Evolutionary conservation across 805 yeast species (phyloP), one percentile per base, ranked within the genome.

Genomic region (Priceomyces castillae): DNA sequence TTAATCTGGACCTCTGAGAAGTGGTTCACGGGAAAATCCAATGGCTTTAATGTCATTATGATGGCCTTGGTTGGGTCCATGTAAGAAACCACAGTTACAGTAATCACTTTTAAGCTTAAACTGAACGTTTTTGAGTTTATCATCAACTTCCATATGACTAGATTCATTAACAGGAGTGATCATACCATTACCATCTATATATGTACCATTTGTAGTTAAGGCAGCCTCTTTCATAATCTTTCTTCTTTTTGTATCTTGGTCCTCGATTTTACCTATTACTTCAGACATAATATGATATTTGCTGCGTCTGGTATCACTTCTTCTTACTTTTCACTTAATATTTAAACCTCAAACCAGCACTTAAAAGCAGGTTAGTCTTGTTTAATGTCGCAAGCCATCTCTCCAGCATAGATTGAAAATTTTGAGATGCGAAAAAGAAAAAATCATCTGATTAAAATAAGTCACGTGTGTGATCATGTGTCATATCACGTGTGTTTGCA

Each of bases 21-120:
- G 47, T 4, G 63, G 61, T 14, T 22, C 33, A 12, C 43, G 45
- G 11, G 56, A 39, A 7, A 59, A 44, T 3, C 65, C 65, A 19
- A 52, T 53, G n/a, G 65, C 64, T 7, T 30, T 45, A 2, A 58
- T 43, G 44, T 59, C 65, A n/a, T 42, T 34, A 42, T 59, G 59
- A 17, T 45, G 39, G 6, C 61, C 64, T 42, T 56, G 57, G 11
- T 54, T 58, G 5, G 63, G 60, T 7, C 64, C 65, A 44, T 61
- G 66, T n/a, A 61, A 45, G 41, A 44, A 47, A 3, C 66, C 65
- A 51, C 66, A 61, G 3, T 62, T 62, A 47, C 66, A 61, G 22
- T 46, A 30, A 7, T 33, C 30, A 20, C 42, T 39, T 28, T 30
- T 34, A 17, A 30, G 18, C 5, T 33, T 39, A 30, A 39, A 38